Evolutionary conservation across 177 flowering plant genomes (phyloP).

Genomic region (Vitis hybrid): DNA sequence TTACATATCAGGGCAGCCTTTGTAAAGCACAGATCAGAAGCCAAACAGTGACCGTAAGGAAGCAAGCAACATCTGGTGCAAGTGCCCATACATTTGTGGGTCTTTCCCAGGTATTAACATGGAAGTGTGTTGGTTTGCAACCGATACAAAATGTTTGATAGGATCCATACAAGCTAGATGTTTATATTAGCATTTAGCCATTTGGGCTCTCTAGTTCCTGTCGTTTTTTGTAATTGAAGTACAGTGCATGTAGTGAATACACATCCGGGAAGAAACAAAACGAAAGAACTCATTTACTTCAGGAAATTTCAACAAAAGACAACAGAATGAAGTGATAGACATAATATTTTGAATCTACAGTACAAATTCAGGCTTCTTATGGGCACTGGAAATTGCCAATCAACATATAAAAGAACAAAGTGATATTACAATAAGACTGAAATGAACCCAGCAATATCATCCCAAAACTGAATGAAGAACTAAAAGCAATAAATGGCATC

Average conservation of each 20-base stretch:
- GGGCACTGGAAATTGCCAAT: constrained; percentile 12
- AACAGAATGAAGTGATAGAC: not conserved
- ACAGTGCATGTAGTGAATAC: not conserved
- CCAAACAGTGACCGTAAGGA: not conserved
- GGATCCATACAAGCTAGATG: not conserved
- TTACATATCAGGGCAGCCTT: too few species aligned
- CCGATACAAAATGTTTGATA: not conserved
- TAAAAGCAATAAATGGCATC: constrained; percentile 5
- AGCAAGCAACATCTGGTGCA: not conserved
- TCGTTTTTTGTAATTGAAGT: too few species aligned
- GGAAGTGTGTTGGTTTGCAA: not conserved
- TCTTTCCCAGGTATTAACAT: not conserved
- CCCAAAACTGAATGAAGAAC: constrained; percentile 12
- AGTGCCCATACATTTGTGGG: not conserved
- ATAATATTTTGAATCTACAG: constrained; percentile 6
- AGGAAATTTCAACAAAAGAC: not conserved
- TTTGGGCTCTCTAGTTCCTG: not conserved
- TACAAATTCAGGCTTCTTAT: constrained; percentile 12
- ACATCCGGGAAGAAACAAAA: not conserved
- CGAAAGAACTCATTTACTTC: not conserved
- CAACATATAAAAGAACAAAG: constrained; percentile 17
- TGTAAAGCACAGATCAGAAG: too few species aligned
- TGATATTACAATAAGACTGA: constrained; percentile 6
- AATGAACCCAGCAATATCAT: constrained; percentile 8
- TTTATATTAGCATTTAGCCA: not conserved